Evolutionary conservation across 345 rosid genomes (phyloP).

Genomic region (Microcos paniculata): DNA sequence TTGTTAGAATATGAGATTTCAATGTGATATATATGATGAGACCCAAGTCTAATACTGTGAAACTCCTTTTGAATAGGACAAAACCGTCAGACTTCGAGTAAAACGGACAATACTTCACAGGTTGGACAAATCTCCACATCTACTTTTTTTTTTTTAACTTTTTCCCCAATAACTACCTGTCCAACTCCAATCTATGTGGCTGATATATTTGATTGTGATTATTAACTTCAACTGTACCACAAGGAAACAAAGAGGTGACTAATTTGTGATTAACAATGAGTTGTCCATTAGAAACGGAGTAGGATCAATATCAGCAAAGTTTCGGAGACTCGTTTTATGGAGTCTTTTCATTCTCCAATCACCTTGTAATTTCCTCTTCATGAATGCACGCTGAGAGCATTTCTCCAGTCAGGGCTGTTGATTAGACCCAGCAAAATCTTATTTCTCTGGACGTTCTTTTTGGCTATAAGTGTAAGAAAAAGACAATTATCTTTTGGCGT

Average conservation of each 20-base stretch:
- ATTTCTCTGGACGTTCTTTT: too few species aligned
- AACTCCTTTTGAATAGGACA: too few species aligned
- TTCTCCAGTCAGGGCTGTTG: constrained; percentile 2
- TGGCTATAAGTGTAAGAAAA: not conserved
- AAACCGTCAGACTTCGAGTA: too few species aligned
- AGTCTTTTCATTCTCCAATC: constrained; percentile 1
- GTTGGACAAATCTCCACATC: too few species aligned
- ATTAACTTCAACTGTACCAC: not conserved
- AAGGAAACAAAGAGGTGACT: not conserved
- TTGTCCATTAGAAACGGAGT: constrained; percentile 1
- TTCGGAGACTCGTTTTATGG: not conserved
- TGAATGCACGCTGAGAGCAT: not conserved
- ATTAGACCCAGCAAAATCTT: not conserved
- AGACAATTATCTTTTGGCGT: not conserved
- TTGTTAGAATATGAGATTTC: too few species aligned
- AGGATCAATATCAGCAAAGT: not conserved
- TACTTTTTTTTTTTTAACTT: not conserved
- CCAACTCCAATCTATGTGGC: not conserved
- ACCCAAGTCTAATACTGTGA: too few species aligned
- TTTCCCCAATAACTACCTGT: not conserved
- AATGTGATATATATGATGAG: too few species aligned
- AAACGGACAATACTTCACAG: too few species aligned
- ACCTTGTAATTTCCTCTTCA: not conserved
- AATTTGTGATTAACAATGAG: not conserved
- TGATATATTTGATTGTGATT: not conserved